Percentiles rank a stretch among this genome's conserved stretches.
Evolutionary conservation across 192 early-diverging fungal genomes (phyloP).

Genomic region (Backusella liffmaniae): DNA sequence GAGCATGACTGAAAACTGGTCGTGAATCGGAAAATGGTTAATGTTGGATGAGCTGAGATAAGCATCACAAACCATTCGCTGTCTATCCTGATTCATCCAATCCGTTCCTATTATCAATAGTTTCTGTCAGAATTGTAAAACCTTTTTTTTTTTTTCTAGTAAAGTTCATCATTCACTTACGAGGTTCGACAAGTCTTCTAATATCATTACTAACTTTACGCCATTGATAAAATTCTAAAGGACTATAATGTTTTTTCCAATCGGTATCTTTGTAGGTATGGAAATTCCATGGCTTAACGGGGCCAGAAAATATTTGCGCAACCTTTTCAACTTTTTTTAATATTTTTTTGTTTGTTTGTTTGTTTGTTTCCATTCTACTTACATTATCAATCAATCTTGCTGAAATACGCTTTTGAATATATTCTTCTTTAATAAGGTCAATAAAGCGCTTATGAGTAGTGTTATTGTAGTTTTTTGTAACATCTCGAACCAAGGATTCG

Average conservation of each 20-base stretch:
- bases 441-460: background rate
- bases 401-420: background rate
- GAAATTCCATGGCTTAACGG: slow-evolving; percentile 17
- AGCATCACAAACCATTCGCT: slow-evolving; percentile 13
- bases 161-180: background rate
- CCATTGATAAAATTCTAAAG: slow-evolving; percentile 15
- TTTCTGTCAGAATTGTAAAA: background rate
- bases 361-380: background rate
- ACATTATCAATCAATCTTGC: background rate
- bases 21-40: slow-evolving; percentile 14
- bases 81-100: slow-evolving; percentile 18
- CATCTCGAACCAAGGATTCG: background rate
- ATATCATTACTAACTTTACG: background rate
- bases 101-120: background rate
- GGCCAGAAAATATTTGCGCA: background rate
- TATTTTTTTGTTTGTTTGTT: background rate
- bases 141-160: background rate
- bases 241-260: slow-evolving; percentile 9
- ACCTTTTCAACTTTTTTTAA: background rate
- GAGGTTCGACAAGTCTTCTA: background rate
- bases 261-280: background rate
- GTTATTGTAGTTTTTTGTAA: background rate
- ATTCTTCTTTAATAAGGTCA: background rate
- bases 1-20: slow-evolving; percentile 30
- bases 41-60: background rate